Conservation (phyloP, 1,284 basidiomycete genomes). For the Melampsora americana region DNA sequence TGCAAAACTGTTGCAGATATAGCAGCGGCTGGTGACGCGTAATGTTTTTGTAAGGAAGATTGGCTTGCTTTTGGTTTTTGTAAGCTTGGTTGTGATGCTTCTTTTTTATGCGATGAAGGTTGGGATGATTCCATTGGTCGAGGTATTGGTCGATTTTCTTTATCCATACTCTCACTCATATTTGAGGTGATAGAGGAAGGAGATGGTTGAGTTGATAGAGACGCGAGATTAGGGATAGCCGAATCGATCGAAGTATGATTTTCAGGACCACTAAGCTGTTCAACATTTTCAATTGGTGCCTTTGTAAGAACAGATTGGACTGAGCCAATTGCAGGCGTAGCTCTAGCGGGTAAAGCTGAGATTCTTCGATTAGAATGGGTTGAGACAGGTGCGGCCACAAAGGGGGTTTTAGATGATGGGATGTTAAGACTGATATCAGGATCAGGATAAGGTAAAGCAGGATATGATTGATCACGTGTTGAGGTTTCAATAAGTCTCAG, state of each 20-base stretch:
- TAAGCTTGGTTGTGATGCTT: no score
- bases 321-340: background rate
- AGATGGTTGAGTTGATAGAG: background rate
- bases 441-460: conserved; percentile 3
- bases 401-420: no score
- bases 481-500: background rate
- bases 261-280: background rate
- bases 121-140: background rate
- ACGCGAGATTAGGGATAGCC: background rate
- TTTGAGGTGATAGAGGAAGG: background rate
- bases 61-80: background rate
- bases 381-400: background rate
- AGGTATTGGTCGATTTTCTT: background rate
- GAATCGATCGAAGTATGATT: background rate
- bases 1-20: background rate
- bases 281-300: background rate
- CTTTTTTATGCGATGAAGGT: no score
- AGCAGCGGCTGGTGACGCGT: background rate
- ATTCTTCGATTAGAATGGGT: background rate
- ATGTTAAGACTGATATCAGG: conserved; percentile 2
- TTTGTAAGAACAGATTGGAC: background rate
- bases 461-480: background rate
- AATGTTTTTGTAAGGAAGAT: conserved; percentile 1
- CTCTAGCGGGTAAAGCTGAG: background rate
- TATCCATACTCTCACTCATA: background rate